phyloP scores from a whole-genome alignment of 176 grass and related monocot species.

The Musa troglodytarum region DNA sequence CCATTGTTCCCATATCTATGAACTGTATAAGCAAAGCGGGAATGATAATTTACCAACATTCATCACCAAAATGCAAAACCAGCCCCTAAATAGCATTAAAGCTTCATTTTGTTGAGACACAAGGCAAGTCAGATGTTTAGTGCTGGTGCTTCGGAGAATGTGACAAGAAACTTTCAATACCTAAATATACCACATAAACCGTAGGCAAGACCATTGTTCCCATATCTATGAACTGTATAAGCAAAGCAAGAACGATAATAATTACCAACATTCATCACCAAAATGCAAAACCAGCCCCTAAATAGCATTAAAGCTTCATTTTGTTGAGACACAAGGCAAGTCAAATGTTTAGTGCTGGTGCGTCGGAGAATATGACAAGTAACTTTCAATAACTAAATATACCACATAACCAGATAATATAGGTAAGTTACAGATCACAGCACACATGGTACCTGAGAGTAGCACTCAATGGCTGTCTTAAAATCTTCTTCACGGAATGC shows the following conservation, averaged over 20 bases:
- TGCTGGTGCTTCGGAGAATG: too few relatives aligned
- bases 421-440: too few relatives aligned
- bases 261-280: not conserved
- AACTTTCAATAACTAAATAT: too few relatives aligned
- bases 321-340: too few relatives aligned
- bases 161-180: too few relatives aligned
- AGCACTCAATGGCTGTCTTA: constrained; percentile 68
- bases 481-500: constrained; percentile 95
- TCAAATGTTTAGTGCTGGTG: too few relatives aligned
- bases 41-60: not conserved
- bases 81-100: too few relatives aligned
- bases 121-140: too few relatives aligned
- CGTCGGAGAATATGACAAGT: too few relatives aligned
- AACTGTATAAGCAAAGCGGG: constrained; percentile 36
- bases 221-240: constrained; percentile 71
- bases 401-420: too few relatives aligned
- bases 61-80: not conserved
- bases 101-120: too few relatives aligned
- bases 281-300: not conserved
- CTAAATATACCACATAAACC: constrained; percentile 24
- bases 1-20: constrained; percentile 83
- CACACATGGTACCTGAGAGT: constrained; percentile 48
- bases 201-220: constrained; percentile 87
- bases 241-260: not conserved
- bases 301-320: too few relatives aligned